phyloP scores from a whole-genome alignment of 805 yeast species.

The Wickerhamomyces sydowiorum region DNA sequence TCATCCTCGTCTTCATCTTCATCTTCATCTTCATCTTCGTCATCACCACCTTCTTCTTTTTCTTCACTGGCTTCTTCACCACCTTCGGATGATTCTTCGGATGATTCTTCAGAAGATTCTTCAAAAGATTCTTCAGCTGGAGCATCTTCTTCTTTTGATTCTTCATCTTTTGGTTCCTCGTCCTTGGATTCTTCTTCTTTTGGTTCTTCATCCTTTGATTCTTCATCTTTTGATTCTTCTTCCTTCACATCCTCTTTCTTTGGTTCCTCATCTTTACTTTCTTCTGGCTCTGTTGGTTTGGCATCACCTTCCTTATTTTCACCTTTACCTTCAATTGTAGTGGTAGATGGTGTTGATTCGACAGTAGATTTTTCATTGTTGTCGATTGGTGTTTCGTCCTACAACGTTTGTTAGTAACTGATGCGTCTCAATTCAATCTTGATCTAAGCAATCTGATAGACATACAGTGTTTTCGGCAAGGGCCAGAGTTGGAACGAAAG shows the following conservation, averaged over 20 bases:
- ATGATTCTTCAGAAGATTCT: constrained; percentile 17
- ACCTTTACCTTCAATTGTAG: not conserved
- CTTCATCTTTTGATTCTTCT: constrained; percentile 10
- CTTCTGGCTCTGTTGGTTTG: constrained; percentile 3
- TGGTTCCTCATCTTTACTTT: constrained; percentile 8
- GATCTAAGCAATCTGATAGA: not conserved
- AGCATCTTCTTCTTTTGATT: constrained; percentile 1
- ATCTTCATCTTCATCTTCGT: constrained; percentile 21
- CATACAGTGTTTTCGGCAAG: constrained; percentile 54
- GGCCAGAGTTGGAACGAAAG: constrained; percentile 71
- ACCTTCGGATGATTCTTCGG: constrained; percentile 9
- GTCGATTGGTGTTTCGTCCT: not conserved
- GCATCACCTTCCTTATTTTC: constrained; percentile 3
- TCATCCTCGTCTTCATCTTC: constrained; percentile 50
- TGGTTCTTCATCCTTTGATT: constrained; percentile 18
- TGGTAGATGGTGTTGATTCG: not conserved
- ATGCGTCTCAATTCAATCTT: too few species aligned
- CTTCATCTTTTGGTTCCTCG: constrained; percentile 3
- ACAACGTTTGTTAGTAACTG: not conserved
- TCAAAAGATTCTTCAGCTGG: constrained; percentile 1
- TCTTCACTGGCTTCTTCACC: constrained; percentile 6
- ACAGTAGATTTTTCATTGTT: not conserved
- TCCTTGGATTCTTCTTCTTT: constrained; percentile 4
- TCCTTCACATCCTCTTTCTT: constrained; percentile 14
- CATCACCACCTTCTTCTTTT: constrained; percentile 1